Base-by-base conservation (phyloP, 1,284 basidiomycete genomes). In the Leccinum pachyderme region DNA sequence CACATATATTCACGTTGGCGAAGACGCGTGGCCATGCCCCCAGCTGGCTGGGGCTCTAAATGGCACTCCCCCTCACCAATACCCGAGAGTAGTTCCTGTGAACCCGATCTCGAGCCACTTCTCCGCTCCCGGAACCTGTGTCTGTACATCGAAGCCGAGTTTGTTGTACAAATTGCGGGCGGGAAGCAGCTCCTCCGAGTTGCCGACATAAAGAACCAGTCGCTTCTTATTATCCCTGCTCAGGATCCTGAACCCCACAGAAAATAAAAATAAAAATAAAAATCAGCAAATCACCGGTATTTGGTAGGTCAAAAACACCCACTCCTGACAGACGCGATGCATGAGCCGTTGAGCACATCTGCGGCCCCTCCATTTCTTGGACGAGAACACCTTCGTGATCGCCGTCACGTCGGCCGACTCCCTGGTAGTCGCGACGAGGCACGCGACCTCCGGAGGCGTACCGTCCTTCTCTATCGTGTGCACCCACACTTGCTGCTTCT, bases 401-500 rank as follows among this genome's bases (percentile, higher is more conserved):
- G 75, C 74, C 1, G 75, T 71, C 13, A 81, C 74, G 5, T 66
- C 63, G 1, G 69, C 69, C 13, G 73, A 77, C 4, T 71, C 69
- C 4, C 81, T 65, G 0, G 80, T 80, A 0, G 73, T 71, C 2
- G 86, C 86, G 1, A 84, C 82, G 22, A 90, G 80, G 7, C 79
- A 89, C 0, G 88, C 84, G 28, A 89, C 77, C 50, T 78, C 74
- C 4, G 55, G 41, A 22, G 65, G 47, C 31, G 60, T 55, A 2
- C 39, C 64, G 4, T 43, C 62, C 4, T 49, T 54, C 24, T 62
- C 58, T 11, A 83, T 67, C 22, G 75, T 68, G 54, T 85, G 82
- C 0, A 89, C 80, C 88, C 88, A 91, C 0, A 82, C 75, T 51
- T 81, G 75, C 7, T 70, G 52, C 4, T 77, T 76, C 0, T 59